Conservation (phyloP, 805 yeast genomes). For the Jamesozyma jinghongensis region DNA sequence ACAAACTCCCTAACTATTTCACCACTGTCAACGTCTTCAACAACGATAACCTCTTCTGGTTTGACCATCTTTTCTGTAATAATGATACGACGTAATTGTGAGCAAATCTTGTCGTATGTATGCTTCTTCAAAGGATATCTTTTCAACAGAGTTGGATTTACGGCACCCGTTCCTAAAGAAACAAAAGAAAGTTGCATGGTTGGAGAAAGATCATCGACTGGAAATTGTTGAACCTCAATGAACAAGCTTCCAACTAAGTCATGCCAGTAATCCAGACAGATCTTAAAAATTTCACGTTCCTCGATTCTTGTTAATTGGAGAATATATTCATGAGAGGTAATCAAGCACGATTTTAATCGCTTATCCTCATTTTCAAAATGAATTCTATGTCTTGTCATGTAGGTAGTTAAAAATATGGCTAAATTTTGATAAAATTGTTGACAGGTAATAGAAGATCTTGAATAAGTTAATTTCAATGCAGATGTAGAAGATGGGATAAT, state of each 20-base stretch:
- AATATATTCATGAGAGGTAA: conserved; percentile 67
- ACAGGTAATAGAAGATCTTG: conserved; percentile 62
- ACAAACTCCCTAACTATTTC: conserved; percentile 94
- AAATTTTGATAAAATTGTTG: conserved; percentile 91
- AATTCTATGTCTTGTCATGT: conserved; percentile 59
- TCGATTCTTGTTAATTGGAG: conserved; percentile 78
- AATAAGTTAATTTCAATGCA: conserved; percentile 61
- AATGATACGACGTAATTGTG: conserved; percentile 73
- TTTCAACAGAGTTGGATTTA: conserved; percentile 65
- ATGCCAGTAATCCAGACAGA: conserved; percentile 90
- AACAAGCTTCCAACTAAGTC: conserved; percentile 69
- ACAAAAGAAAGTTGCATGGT: conserved; percentile 37
- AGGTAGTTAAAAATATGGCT: conserved; percentile 84
- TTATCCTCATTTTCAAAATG: conserved; percentile 46
- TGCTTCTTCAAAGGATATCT: conserved; percentile 78
- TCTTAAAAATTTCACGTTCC: conserved; percentile 89
- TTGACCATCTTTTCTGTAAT: conserved; percentile 87
- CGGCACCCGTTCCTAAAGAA: conserved; percentile 62
- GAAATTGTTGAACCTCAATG: conserved; percentile 74
- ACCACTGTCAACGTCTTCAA: conserved; percentile 88
- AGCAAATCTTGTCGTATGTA: conserved; percentile 62
- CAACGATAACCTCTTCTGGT: conserved; percentile 94
- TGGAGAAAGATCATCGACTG: conserved; percentile 30
- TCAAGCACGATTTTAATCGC: conserved; percentile 43
- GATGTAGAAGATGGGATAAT: conserved; percentile 56